Evolutionary conservation across 2,329 filamentous ascomycete species (phyloP).

Genomic region (Cryoendolithus antarcticus): DNA sequence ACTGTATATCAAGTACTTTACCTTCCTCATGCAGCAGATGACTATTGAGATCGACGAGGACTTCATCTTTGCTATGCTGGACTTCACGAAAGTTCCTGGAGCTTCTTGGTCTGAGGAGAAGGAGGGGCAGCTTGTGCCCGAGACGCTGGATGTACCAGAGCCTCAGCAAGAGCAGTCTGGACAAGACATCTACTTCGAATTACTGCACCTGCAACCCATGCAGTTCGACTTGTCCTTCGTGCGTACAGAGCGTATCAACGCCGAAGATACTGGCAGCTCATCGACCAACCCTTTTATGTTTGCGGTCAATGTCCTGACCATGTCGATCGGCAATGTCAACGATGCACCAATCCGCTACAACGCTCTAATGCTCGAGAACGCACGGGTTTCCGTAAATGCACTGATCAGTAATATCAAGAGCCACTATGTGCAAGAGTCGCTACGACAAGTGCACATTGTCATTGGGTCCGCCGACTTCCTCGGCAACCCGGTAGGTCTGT

Average conservation of each 20-base stretch:
- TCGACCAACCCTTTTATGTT: conserved; percentile 95
- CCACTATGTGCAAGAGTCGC: conserved; percentile 92
- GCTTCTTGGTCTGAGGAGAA: conserved; percentile 76
- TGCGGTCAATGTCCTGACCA: conserved; percentile 94
- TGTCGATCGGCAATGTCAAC: conserved; percentile 98
- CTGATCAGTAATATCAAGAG: conserved; percentile 77
- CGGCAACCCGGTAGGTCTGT: conserved; percentile 90
- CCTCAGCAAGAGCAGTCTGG: conserved; percentile 72
- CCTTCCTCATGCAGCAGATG: conserved; percentile 89
- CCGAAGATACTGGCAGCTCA: conserved; percentile 75
- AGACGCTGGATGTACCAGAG: conserved; percentile 81
- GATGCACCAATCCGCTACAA: conserved; percentile 92
- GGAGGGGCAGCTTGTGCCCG: conserved; percentile 78
- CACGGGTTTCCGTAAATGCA: conserved; percentile 74
- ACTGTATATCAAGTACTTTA: conserved; percentile 96
- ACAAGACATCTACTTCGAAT: conserved; percentile 95
- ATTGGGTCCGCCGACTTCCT: conserved; percentile 95
- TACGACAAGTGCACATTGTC: conserved; percentile 95
- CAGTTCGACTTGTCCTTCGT: conserved; percentile 96
- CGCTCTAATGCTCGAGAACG: conserved; percentile 87
- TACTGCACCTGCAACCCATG: conserved; percentile 95
- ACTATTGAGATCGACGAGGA: conserved; percentile 95
- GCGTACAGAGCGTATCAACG: conserved; percentile 89
- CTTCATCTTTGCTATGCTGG: conserved; percentile 90
- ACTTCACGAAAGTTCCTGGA: conserved; percentile 87